Conservation (phyloP, 345 rosid species). For the Brassica nigra region DNA sequence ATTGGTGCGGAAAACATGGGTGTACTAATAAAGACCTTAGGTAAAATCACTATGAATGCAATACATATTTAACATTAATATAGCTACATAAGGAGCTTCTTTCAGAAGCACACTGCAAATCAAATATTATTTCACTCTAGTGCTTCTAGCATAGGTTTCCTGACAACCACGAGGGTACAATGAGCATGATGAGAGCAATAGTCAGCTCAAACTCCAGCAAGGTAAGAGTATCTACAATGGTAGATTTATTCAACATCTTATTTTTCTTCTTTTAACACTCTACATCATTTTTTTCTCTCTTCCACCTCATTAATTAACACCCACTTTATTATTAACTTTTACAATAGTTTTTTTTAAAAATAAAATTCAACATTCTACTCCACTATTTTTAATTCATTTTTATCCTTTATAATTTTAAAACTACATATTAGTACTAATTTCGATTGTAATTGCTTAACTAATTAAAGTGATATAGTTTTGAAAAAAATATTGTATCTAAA, state of each 20-base stretch:
- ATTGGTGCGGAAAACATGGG: too few species aligned
- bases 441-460: background rate
- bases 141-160: background rate
- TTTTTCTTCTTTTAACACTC: background rate
- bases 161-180: background rate
- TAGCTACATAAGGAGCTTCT: too few species aligned
- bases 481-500: too few species aligned
- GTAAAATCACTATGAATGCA: too few species aligned
- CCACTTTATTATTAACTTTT: too few species aligned
- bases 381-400: background rate
- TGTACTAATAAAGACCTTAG: too few species aligned
- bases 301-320: too few species aligned
- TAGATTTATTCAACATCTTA: too few species aligned
- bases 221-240: background rate
- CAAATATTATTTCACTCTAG: background rate
- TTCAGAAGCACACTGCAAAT: too few species aligned
- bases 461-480: background rate
- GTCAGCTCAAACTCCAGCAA: background rate
- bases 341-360: background rate
- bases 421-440: background rate
- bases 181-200: background rate
- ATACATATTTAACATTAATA: too few species aligned
- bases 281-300: background rate
- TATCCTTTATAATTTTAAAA: too few species aligned
- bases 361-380: background rate